Percentiles rank a stretch among this genome's conserved stretches.
Evolutionary conservation across 2,329 filamentous ascomycete genomes (phyloP).

Genomic region (Apiospora koreana): DNA sequence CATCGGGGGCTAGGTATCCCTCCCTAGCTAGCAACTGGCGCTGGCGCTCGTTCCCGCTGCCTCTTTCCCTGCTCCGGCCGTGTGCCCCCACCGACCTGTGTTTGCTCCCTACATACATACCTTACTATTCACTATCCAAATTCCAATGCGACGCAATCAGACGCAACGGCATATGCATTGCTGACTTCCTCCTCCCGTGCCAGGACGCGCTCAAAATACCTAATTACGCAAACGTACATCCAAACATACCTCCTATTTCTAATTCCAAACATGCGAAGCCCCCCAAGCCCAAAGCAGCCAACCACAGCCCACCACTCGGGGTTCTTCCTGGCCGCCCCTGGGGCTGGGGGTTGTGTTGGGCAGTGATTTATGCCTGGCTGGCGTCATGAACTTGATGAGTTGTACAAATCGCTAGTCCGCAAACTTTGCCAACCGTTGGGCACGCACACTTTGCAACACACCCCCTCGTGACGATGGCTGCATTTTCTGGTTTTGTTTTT

Average conservation of each 20-base stretch:
- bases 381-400: slow-evolving; percentile 5
- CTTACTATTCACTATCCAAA: not conserved
- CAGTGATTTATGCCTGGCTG: not conserved
- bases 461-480: not conserved
- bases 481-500: not conserved
- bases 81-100: not conserved
- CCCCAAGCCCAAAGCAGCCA: not conserved
- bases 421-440: not conserved
- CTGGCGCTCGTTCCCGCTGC: not conserved
- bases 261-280: not conserved
- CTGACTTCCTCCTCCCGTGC: not conserved
- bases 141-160: not conserved
- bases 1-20: not conserved
- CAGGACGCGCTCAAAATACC: not conserved
- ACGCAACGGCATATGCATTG: not conserved
- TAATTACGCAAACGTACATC: not conserved
- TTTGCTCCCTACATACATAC: not conserved
- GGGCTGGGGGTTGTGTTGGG: not conserved
- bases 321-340: not conserved
- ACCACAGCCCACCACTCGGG: not conserved
- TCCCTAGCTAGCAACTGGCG: not conserved
- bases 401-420: slow-evolving; percentile 3
- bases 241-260: not conserved
- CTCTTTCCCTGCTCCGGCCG: not conserved
- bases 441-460: slow-evolving; percentile 1